Evolutionary conservation across 2,329 filamentous ascomycete genomes (phyloP).

Genomic region (Basipetospora sp.): DNA sequence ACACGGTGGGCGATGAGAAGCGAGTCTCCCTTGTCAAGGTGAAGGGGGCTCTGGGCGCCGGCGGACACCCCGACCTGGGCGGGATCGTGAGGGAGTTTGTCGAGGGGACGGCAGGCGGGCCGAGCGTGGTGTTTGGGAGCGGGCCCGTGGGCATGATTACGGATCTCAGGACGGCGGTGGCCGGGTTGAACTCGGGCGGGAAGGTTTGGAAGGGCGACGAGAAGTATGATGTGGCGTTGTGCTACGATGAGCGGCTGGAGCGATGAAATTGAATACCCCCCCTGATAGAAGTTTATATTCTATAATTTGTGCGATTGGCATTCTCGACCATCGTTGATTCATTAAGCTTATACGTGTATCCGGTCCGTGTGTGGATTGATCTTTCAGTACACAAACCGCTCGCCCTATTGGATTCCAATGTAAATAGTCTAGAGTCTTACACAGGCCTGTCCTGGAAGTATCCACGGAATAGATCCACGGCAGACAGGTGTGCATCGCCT

Average conservation of each 20-base stretch:
- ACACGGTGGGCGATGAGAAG: conserved; percentile 11
- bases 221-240: conserved; percentile 38
- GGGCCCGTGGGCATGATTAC: conserved; percentile 45
- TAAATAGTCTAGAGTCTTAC: no score
- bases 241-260: conserved; percentile 47
- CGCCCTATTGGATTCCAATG: no score
- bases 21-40: conserved; percentile 12
- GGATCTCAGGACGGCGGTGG: conserved; percentile 40
- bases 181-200: conserved; percentile 33
- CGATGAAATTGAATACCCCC: conserved; percentile 21
- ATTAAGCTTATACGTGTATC: no score
- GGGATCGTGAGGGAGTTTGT: conserved; percentile 35
- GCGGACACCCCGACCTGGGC: conserved; percentile 29
- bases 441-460: no score
- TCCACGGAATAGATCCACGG: no score
- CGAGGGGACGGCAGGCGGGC: conserved; percentile 27
- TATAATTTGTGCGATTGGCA: no score
- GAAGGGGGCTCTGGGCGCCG: conserved; percentile 11
- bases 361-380: no score
- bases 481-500: no score
- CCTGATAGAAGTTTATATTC: no score
- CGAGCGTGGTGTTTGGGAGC: conserved; percentile 43
- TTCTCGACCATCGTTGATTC: no score
- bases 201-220: conserved; percentile 45
- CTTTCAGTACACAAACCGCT: no score